Base-by-base conservation (phyloP, 805 yeast genomes). In the Nakazawaea ernobii region DNA sequence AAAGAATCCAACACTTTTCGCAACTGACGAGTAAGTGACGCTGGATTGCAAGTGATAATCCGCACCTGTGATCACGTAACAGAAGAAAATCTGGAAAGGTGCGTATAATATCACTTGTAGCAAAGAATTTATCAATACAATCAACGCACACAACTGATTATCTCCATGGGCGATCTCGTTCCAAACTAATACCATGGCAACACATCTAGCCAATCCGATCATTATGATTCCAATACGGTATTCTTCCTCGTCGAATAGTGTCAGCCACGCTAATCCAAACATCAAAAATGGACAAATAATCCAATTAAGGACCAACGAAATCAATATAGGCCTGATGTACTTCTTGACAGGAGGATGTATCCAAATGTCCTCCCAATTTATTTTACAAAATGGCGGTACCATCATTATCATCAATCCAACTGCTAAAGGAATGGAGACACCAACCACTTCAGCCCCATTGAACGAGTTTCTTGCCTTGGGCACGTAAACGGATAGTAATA, bases 171-270 rank as follows among this genome's bases (percentile, higher is more conserved):
- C 78, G 14, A 79, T 62, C 29, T 74, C 70, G 55, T 74, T 79
- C 84, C 84, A 79, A 27, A 79, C 58, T 43, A 79, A 60, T 1
- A 78, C 84, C 84, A 79, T 79, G 20, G 84, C 84, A 52, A 79
- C 77, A 56, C 84, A 79, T 49, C 84, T 61, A 6, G 82, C 84
- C 32, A 75, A 48, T 1, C 84, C 84, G 40, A 79, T 75, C 74
- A 79, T 70, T 29, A 79, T 75, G n/a, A 79, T 67, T 1, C 84
- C 84, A 36, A 61, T 64, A 37, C 84, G 61, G 48, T 73, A 74
- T 46, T 75, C 84, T 7, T 61, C 61, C 43, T 68, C 55, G 48
- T 77, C 74, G 47, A 74, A 74, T 42, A 79, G 53, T 0, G 70
- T 66, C 38, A 72, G 54, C 84, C 84, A 79, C 0, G 80, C 73